These are phyloP conservation scores for Candida cerambycidarum DNA, from an alignment of 805 yeast species.

Conservation along the genomic window DNA sequence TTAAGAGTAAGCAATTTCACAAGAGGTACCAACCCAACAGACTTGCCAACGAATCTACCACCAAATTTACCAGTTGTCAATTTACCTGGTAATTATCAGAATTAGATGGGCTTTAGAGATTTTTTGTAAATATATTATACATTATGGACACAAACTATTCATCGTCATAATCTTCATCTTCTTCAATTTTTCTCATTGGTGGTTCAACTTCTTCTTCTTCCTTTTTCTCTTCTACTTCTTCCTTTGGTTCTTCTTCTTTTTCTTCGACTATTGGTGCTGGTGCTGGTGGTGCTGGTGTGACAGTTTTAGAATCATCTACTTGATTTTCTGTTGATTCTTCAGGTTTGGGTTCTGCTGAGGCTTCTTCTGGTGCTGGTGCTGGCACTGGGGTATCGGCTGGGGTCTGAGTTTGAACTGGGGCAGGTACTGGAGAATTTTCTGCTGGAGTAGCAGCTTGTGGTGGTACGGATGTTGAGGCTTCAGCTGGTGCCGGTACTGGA, in stretches of 20 bases:
- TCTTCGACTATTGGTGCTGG: constrained; percentile 3
- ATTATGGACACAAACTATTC: constrained; percentile 20
- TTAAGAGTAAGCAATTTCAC: constrained; percentile 14
- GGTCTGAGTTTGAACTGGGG: constrained; percentile 8
- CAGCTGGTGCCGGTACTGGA: constrained; percentile 7
- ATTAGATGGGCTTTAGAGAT: too few species aligned
- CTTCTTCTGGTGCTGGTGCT: constrained; percentile 8
- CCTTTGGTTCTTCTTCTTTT: constrained; percentile 8
- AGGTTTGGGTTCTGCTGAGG: background rate
- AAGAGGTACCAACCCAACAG: background rate
- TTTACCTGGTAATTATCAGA: constrained; percentile 1
- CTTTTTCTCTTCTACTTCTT: constrained; percentile 16
- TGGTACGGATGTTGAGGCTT: background rate
- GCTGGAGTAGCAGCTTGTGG: constrained; percentile 7
- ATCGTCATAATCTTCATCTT: constrained; percentile 48
- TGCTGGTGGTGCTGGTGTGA: constrained; percentile 3
- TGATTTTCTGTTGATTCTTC: background rate
- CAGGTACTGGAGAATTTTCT: constrained; percentile 5
- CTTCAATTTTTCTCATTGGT: constrained; percentile 46
- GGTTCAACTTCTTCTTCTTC: constrained; percentile 34
- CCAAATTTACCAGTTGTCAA: background rate
- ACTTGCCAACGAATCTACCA: background rate
- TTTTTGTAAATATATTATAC: too few species aligned
- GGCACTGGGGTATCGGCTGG: constrained; percentile 7
- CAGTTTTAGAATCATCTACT: constrained; percentile 1